Evolutionary conservation across 495 filamentous ascomycete genomes (phyloP), one percentile per base, ranked within the genome.

Genomic region (Penicillium robsamsonii): DNA sequence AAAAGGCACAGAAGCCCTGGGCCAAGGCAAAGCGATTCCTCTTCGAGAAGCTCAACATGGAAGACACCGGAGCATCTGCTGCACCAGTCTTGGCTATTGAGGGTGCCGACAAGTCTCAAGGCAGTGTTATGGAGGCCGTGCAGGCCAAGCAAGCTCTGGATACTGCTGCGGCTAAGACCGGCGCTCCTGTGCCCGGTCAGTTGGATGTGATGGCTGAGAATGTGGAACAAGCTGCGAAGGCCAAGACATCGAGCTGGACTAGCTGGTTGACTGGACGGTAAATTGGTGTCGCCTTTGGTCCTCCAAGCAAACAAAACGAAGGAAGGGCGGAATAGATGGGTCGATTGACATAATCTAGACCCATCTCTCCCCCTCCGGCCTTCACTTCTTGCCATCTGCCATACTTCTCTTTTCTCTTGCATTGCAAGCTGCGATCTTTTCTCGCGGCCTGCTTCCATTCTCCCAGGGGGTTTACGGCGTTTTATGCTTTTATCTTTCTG

Each of bases 31-130:
- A 78, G 70, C 56, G 55, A 46, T 74, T 70, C 60, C 62, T 80
- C 8, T 64, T 74, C 42, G 75, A 75, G 8, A 79, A 75, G 57
- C 61, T 82, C 66, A 81, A 81, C 61, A 65, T 67, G 43, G 80
- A 79, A 47, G 80, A 79, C 53, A 63, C 70, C 53, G 57, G 63
- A 24, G 63, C 68, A 12, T 60, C 42, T 41, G 51, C 48, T 31
- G 45, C 53, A 7, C 59, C 60, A 4, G 35, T 42, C 11, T 30
- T 56, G 17, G 49, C 56, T 13, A 50, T 52, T 9, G 47, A 50
- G 43, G 53, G 35, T 42, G 42, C 46, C n/a, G 42, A 38, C 1
- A 20, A 62, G 50, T 46, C 65, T 37, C 46, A 68, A 64, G 52
- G 59, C 61, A 57, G 62, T 18, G 68, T 76, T 13, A 46, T 69